These are phyloP conservation scores for Leccinum olivaceopallidum DNA, from an alignment of 768 basidiomycete genomes.

Conservation along the genomic window DNA sequence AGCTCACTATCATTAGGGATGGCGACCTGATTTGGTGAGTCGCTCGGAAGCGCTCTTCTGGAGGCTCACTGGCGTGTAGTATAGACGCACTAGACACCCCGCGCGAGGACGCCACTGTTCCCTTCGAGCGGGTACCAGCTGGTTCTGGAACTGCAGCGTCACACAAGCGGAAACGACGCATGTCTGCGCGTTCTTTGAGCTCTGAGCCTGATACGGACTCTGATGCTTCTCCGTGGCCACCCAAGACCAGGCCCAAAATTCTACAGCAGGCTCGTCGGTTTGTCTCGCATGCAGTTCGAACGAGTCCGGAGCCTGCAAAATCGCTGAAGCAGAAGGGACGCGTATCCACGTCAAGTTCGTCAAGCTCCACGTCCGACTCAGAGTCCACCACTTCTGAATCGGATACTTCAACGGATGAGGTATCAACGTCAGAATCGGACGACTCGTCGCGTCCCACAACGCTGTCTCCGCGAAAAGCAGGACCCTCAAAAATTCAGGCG, in stretches of 20 bases:
- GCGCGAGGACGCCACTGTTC: too few species aligned
- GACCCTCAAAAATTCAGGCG: slow-evolving; percentile 14
- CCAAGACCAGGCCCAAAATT: background rate
- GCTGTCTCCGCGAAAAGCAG: slow-evolving; percentile 5
- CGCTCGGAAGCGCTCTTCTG: rapidly evolving
- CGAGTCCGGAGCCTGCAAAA: background rate
- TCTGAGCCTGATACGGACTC: slow-evolving; percentile 27
- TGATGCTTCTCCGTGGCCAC: slow-evolving; percentile 9
- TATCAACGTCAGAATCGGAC: slow-evolving; percentile 19
- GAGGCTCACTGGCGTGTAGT: slow-evolving; percentile 13
- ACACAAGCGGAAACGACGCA: slow-evolving; percentile 30
- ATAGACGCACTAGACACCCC: slow-evolving; percentile 12
- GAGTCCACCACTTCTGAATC: slow-evolving; percentile 28
- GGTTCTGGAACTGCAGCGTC: background rate
- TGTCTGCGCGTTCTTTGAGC: slow-evolving; percentile 18
- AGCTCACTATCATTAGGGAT: slow-evolving; percentile 28
- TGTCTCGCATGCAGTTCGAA: background rate
- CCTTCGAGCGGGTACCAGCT: background rate
- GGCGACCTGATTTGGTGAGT: slow-evolving; percentile 32
- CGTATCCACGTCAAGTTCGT: slow-evolving; percentile 13
- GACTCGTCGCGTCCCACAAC: background rate
- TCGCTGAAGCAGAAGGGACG: slow-evolving; percentile 30
- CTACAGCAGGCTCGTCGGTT: background rate
- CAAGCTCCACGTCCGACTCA: slow-evolving; percentile 24
- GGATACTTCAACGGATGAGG: slow-evolving; percentile 15